Conservation (phyloP, 805 yeast genomes). For the Isabelozyma heimii region DNA sequence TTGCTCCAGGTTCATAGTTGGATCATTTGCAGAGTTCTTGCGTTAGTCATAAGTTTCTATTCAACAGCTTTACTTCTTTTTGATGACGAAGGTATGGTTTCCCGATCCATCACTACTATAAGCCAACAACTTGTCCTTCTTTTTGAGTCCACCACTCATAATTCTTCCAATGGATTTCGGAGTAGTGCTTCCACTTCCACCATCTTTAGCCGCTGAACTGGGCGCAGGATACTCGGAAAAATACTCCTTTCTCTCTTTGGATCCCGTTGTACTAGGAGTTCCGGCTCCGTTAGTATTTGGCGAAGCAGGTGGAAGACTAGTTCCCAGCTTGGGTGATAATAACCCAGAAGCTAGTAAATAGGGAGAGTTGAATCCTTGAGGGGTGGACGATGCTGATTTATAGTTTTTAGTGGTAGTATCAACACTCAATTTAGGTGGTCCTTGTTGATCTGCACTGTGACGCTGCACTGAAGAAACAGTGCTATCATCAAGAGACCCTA, state of each 20-base stretch:
- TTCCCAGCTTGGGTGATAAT: conserved; percentile 46
- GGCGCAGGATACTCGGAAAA: neutral
- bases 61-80: conserved; percentile 21
- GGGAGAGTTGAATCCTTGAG: conserved; percentile 65
- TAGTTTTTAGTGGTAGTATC: conserved; percentile 23
- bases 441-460: conserved; percentile 9
- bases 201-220: neutral
- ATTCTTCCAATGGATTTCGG: conserved; percentile 23
- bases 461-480: conserved; percentile 20
- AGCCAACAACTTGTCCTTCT: conserved; percentile 38
- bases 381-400: conserved; percentile 39
- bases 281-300: conserved; percentile 1
- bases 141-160: conserved; percentile 16
- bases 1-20: too few species aligned
- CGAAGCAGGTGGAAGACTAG: conserved; percentile 12
- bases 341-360: conserved; percentile 64
- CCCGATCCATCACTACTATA: conserved; percentile 41
- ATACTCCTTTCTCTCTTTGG: conserved; percentile 3
- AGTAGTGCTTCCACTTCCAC: conserved; percentile 6
- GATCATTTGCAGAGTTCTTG: too few species aligned
- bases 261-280: conserved; percentile 9
- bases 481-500: conserved; percentile 31
- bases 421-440: conserved; percentile 25
- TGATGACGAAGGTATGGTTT: conserved; percentile 34
- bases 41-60: neutral